Evolutionary conservation across 371 early-diverging fungal species (phyloP).

Genomic region (Ordospora colligata): DNA sequence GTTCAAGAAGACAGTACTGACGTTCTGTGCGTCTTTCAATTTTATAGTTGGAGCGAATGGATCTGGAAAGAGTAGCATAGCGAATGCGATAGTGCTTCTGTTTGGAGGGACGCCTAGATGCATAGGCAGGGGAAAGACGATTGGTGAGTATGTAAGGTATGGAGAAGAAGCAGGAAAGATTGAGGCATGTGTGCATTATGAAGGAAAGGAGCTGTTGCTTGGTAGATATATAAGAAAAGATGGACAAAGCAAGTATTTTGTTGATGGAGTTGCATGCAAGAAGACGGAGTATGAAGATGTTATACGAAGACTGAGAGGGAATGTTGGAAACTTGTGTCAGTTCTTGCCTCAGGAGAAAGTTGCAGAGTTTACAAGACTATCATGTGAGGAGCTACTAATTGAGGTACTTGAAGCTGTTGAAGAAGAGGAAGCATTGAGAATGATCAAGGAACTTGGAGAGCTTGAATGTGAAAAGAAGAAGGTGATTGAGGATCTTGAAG

Average conservation of each 20-base stretch:
- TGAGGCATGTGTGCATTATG: constrained; percentile 14
- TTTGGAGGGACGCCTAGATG: constrained; percentile 76
- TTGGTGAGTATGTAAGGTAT: constrained; percentile 58
- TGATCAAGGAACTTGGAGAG: constrained; percentile 22
- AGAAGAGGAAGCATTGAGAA: constrained; percentile 21
- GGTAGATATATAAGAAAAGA: constrained; percentile 27
- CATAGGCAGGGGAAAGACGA: constrained; percentile 55
- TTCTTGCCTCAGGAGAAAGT: constrained; percentile 62
- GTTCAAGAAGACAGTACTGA: constrained; percentile 47
- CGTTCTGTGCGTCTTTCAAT: constrained; percentile 56
- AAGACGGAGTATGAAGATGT: constrained; percentile 34
- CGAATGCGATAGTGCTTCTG: constrained; percentile 86
- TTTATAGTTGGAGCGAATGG: constrained; percentile 65
- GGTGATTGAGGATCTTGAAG: background rate
- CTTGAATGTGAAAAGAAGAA: constrained; percentile 17
- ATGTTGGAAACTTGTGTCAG: constrained; percentile 56
- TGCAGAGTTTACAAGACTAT: constrained; percentile 55
- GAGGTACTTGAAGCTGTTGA: constrained; percentile 30
- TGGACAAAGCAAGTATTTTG: constrained; percentile 39
- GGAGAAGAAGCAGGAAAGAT: constrained; percentile 40
- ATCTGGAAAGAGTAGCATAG: constrained; percentile 91
- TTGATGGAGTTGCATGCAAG: constrained; percentile 36
- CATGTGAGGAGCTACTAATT: constrained; percentile 53
- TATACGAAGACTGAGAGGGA: constrained; percentile 37
- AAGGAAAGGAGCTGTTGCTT: constrained; percentile 6